Evolutionary conservation across 169 alveolate genomes (phyloP), one percentile per base, ranked within the genome.

Genomic region (Plasmodium knowlesi): DNA sequence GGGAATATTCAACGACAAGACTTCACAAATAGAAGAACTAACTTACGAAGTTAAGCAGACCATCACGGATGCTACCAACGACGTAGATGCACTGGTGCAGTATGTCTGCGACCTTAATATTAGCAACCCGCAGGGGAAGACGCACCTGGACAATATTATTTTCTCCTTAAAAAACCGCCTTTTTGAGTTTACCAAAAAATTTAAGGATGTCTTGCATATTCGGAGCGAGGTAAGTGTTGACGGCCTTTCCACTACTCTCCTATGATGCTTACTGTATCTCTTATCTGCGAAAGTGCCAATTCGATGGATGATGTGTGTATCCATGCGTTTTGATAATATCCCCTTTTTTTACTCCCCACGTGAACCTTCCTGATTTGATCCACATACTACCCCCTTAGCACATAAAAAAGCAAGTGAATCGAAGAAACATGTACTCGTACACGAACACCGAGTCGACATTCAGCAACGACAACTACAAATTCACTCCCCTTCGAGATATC

Each of bases 181-280:
- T 46, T 67, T 73, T 76, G 93, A 85, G 10, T 85, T 93, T 82
- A 96, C 97, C 19, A 96, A 96, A 78, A 94, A 83, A 71, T 92
- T 96, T 30, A 96, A 96, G 94, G 97, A 96, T 50, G 92, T 93
- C 12, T 61, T 96, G 8, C 96, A 96, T 39, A 96, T 95, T 79
- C 73, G 97, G 73, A 95, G 97, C 12, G 94, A 90, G 89, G 94
- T 89, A 89, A 37, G 80, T 25, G 57, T 12, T 50, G 54, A 5
- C 78, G 22, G 25, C 16, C 37, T n/a, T 72, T 53, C 41, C 61
- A 5, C 9, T 50, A 22, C 61, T 50, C 8, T 16, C 8, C 61
- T 50, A 22, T 50, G 61, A 22, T 50, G 61, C 22, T 85, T 30
- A 32, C 71, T 22, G 37, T 25, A 34, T 10, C 41, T 25, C 25